Evolutionary conservation across 768 basidiomycete species (phyloP).

Genomic region (Tylopilus vinaceipallidus): DNA sequence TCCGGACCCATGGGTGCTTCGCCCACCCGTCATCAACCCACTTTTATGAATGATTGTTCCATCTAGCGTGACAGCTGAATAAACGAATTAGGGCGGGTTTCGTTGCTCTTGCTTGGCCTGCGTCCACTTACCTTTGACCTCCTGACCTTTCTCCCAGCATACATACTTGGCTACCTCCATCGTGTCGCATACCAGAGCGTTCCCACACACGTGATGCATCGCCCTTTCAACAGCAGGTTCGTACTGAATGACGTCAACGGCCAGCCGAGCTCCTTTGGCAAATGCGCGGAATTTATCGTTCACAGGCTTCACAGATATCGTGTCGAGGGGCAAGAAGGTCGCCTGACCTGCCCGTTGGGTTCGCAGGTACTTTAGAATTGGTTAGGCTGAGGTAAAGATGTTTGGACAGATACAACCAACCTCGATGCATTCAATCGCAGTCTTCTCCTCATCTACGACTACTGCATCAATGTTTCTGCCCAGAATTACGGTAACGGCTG

Average conservation of each 20-base stretch:
- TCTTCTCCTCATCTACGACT: conserved; percentile 95
- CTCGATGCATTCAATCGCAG: conserved; percentile 97
- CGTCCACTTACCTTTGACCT: conserved; percentile 88
- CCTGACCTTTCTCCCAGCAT: conserved; percentile 92
- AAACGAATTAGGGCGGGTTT: background rate
- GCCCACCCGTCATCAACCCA: conserved; percentile 94
- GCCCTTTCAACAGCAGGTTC: conserved; percentile 87
- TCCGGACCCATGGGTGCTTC: conserved; percentile 67
- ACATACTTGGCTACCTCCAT: conserved; percentile 91
- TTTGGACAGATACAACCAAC: conserved; percentile 37
- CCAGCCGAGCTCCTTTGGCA: conserved; percentile 81
- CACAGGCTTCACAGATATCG: conserved; percentile 89
- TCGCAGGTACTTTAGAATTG: conserved; percentile 74
- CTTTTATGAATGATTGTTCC: conserved; percentile 98
- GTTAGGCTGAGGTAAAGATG: background rate
- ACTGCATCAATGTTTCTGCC: conserved; percentile 95
- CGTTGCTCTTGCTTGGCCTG: no score
- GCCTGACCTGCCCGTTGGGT: conserved; percentile 94
- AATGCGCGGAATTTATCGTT: conserved; percentile 95
- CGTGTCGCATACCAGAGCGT: conserved; percentile 91
- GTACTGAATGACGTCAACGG: conserved; percentile 82
- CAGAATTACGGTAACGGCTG: conserved; percentile 86
- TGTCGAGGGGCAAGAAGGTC: conserved; percentile 98
- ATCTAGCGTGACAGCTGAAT: conserved; percentile 88
- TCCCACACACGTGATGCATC: conserved; percentile 96